Evolutionary conservation across 148 eudicot genomes (phyloP).

Genomic region (Vaccinium corymbosum): DNA sequence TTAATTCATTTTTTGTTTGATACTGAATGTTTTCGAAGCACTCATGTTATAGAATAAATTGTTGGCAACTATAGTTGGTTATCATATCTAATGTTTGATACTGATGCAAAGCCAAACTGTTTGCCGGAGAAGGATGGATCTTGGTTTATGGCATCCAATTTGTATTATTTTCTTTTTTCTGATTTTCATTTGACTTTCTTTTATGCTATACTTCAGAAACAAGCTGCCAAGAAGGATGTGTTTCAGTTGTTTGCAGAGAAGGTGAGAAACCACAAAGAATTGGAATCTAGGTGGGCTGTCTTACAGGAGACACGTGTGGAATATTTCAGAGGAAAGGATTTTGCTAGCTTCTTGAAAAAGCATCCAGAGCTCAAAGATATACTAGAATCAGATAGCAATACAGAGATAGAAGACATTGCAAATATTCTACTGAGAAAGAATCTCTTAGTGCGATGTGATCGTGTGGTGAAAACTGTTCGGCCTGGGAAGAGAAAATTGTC

Average conservation of each 20-base stretch:
- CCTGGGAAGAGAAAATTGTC: constrained; percentile 96
- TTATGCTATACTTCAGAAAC: constrained; percentile 51
- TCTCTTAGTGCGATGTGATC: constrained; percentile 92
- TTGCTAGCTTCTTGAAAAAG: constrained; percentile 72
- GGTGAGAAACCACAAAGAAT: constrained; percentile 85
- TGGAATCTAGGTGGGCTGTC: constrained; percentile 98
- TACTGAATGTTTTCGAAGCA: too few species aligned
- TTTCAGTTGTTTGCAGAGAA: constrained; percentile 89
- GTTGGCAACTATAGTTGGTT: background rate
- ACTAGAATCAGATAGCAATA: constrained; percentile 59
- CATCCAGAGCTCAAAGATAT: constrained; percentile 82
- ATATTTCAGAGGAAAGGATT: constrained; percentile 96
- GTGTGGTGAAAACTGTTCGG: constrained; percentile 90
- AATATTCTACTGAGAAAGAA: constrained; percentile 67
- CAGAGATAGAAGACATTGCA: constrained; percentile 83
- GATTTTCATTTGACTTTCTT: background rate
- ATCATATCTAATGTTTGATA: background rate
- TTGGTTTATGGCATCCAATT: background rate
- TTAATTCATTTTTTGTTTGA: too few species aligned
- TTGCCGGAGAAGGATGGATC: background rate
- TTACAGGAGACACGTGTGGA: constrained; percentile 96
- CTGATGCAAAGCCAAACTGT: background rate
- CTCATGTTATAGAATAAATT: too few species aligned
- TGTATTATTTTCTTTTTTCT: background rate
- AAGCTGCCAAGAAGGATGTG: constrained; percentile 70